Evolutionary conservation across 441 rosid species (phyloP), one percentile per base, ranked within the genome.

Genomic region (Dalechampia spathulata): DNA sequence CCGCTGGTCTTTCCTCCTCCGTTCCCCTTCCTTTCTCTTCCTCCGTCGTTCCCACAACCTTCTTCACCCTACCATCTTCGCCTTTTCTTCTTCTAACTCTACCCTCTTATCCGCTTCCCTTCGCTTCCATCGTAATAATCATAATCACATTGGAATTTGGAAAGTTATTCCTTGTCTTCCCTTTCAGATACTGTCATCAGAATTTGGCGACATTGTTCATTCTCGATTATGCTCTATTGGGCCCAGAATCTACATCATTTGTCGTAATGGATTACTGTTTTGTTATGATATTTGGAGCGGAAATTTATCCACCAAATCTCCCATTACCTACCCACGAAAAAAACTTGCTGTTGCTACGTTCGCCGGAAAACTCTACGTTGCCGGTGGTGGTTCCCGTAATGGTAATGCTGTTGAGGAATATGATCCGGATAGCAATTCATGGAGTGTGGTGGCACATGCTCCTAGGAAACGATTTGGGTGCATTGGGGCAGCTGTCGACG

Each of bases 401-500:
- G 55, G 79, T 0, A 59, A 77, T 10, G 76, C 82, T 1, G 83
- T 87, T 6, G 97, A 90, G 65, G 97, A 87, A 67, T 90, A 81
- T 78, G 86, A 85, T 52, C 89, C 97, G 0, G 78, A 63, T n/a
- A 37, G 9, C 0, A 81, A 90, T 41, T 66, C 70, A 0, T 90
- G 97, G 97, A 64, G 67, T 43, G 80, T 83, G 20, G 86, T 78
- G 4, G 47, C 78, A 2, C 79, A 75, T 44, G 78, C 82, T 11
- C 79, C 85, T 1, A 65, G 87, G 63, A 71, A 76, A 61, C 65
- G 94, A 14, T 90, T 77, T 63, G 97, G 97, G 2, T 90, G 97
- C 72, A 70, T 80, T 26, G 97, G 94, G 15, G 93, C 87, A 0
- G 76, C 86, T 2, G 82, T 66, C 10, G 89, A 87, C 47, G 94